These are phyloP conservation scores for Russula foetens DNA, from an alignment of 768 basidiomycete species.

Conservation along the genomic window DNA sequence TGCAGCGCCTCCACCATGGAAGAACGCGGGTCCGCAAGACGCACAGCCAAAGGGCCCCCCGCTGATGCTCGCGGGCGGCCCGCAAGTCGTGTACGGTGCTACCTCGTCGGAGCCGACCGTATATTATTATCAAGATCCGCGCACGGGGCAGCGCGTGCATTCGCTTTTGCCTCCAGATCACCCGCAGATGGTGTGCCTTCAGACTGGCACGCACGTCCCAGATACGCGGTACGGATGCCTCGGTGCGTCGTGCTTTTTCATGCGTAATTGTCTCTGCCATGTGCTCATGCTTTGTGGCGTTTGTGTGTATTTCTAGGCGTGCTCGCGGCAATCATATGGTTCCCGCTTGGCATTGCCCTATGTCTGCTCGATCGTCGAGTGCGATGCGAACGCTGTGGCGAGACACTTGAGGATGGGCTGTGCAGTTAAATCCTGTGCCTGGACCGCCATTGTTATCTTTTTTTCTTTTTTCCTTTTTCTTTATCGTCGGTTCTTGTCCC, in stretches of 20 bases:
- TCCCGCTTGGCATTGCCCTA: slow-evolving; percentile 71
- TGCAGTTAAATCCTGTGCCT: slow-evolving; percentile 2
- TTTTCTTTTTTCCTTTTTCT: neutral
- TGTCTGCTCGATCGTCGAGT: slow-evolving; percentile 71
- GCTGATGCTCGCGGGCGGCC: neutral
- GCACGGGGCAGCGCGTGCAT: slow-evolving; percentile 31
- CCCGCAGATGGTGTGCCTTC: slow-evolving; percentile 82
- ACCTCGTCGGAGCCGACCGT: slow-evolving; percentile 14
- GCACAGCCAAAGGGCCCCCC: neutral
- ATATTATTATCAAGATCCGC: slow-evolving; percentile 27
- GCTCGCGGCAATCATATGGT: slow-evolving; percentile 80
- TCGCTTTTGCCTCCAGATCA: slow-evolving; percentile 68
- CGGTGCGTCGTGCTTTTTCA: slow-evolving; percentile 37
- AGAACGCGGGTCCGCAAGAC: neutral
- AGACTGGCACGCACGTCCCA: slow-evolving; percentile 58
- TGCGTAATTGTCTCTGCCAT: neutral
- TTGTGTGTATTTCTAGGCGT: slow-evolving; percentile 39
- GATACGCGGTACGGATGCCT: slow-evolving; percentile 61
- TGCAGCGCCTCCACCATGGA: neutral
- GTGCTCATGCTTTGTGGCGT: neutral
- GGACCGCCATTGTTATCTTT: neutral
- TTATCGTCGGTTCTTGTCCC: neutral
- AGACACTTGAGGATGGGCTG: slow-evolving; percentile 30
- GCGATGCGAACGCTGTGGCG: slow-evolving; percentile 48
- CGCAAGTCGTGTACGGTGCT: slow-evolving; percentile 1